A percentile compares a stretch with the other conserved stretches of the same genome.
Evolutionary conservation across 805 yeast species (phyloP).

Genomic region (Jamesozyma piceae): DNA sequence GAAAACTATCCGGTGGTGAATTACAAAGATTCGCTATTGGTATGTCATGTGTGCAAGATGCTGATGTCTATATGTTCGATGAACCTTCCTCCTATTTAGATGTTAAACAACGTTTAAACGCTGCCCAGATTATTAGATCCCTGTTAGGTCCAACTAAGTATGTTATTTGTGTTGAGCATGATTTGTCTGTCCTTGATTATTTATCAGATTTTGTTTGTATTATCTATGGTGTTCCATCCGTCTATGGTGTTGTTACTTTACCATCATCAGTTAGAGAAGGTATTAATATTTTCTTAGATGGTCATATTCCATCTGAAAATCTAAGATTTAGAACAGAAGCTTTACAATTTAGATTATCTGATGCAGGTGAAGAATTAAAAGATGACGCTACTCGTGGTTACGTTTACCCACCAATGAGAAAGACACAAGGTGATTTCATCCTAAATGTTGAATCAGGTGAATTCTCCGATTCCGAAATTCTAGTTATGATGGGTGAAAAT

Average conservation of each 20-base stretch:
- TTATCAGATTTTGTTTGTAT: conserved; percentile 95
- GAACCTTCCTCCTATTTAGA: conserved; percentile 98
- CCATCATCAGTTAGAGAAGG: conserved; percentile 98
- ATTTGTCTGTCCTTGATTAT: conserved; percentile 93
- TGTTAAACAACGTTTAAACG: conserved; percentile 96
- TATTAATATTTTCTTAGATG: conserved; percentile 95
- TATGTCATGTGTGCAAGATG: conserved; percentile 90
- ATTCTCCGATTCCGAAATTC: conserved; percentile 90
- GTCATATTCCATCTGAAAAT: conserved; percentile 94
- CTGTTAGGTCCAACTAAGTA: conserved; percentile 66
- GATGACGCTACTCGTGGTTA: conserved; percentile 73
- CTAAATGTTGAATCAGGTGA: conserved; percentile 76
- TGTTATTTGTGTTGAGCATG: conserved; percentile 97
- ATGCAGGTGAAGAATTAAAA: conserved; percentile 70
- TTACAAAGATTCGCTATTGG: conserved; percentile 97
- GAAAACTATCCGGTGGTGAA: conserved; percentile 94
- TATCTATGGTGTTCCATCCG: conserved; percentile 95
- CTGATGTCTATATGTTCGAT: conserved; percentile 97
- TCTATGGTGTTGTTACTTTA: conserved; percentile 95
- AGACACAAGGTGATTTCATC: conserved; percentile 95
- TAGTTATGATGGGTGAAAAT: conserved; percentile 99
- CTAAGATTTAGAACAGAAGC: conserved; percentile 95
- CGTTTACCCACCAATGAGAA: conserved; percentile 70
- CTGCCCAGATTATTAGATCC: conserved; percentile 89
- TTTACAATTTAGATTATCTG: conserved; percentile 84